Base-by-base conservation (phyloP, 2,329 filamentous ascomycete genomes). In the Trichophyton simii region DNA sequence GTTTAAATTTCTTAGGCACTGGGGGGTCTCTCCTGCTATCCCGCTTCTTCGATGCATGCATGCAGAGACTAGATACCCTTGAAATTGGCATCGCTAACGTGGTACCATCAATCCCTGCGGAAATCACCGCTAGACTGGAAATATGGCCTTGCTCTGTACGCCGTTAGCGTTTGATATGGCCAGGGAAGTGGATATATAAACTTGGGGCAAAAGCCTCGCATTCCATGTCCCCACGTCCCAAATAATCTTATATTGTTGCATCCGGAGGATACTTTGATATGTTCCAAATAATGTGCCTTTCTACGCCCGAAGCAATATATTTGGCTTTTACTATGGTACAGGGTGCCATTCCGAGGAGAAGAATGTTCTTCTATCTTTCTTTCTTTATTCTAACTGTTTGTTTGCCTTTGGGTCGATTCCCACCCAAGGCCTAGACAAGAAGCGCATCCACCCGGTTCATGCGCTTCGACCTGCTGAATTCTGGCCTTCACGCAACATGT, bases 381-480 rank as follows among this genome's bases (percentile, higher is more conserved):
- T 31, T 7, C 31, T 13, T 15, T 22, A 9, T 34, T 28, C 18
- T 55, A 28, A 18, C 13, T 36, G 50, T 55, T 28, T 34, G 25
- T 55, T 55, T 55, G 50, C 50, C 25, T 55, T 28, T 28, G 13
- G 18, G 15, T 9, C 13, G 25, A 25, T 28, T 28, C 50, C 50
- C 50, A 6, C 18, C 22, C 25, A 55, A 18, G 50, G 50, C 50
- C 50, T 36, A 55, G 50, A 55, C 50, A 55, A 36, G 50, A 55
- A 55, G 50, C 50, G 50, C 50, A 55, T 55, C 50, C 50, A 55
- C 50, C 50, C 50, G 50, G 50, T 55, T 55, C 50, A 55, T 55
- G 50, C 50, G 50, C 50, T 55, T 55, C 50, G 50, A 55, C 50
- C 50, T 55, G 25, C 50, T 55, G 22, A 13, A 55, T 55, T 55